Evolutionary conservation across 73 alveolate genomes (phyloP), one percentile per base, ranked within the genome.

Genomic region (Paramecium tetraurelia): DNA sequence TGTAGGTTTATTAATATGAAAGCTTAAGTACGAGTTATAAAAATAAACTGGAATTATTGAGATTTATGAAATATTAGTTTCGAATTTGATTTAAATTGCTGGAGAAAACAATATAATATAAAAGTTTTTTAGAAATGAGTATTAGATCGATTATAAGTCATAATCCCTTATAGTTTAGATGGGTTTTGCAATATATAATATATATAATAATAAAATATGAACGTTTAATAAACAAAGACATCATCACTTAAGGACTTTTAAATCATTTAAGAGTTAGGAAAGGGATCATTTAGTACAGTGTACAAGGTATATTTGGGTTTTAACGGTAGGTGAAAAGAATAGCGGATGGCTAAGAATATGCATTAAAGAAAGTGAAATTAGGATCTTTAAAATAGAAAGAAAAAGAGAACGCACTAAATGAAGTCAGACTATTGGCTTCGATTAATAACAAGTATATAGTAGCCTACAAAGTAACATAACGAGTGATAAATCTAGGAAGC

Each of bases 341-440:
- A 4, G 83, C 86, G 0, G 96, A 93, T 40, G 89, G 75, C 4
- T 33, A 76, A 40, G 85, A 53, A 10, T 93, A 93, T 89, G 96
- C 96, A 36, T 38, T 93, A 59, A 93, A 93, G 57, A 93, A 93
- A 43, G 96, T 93, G 12, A 69, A 76, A 40, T 59, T 93, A 86
- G 85, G 50, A 38, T 38, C 63, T 38, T 63, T 93, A 35, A 70
- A 84, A 50, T 58, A 84, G 36, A 87, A 80, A 59, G 96, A 93
- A 58, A 93, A 89, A 35, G 93, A 93, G 58, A 93, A 93, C 46
- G 96, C 96, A 11, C 38, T 93, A 12, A 93, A 93, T 40, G 96
- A 93, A 76, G 93, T 93, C 6, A 87, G 96, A 43, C 31, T 93
- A 22, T 85, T 93, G 29, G 96, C 96, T 18, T 93, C 96, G 0